Base-by-base conservation (phyloP, 148 eudicot genomes). In the Euryodendron excelsum region DNA sequence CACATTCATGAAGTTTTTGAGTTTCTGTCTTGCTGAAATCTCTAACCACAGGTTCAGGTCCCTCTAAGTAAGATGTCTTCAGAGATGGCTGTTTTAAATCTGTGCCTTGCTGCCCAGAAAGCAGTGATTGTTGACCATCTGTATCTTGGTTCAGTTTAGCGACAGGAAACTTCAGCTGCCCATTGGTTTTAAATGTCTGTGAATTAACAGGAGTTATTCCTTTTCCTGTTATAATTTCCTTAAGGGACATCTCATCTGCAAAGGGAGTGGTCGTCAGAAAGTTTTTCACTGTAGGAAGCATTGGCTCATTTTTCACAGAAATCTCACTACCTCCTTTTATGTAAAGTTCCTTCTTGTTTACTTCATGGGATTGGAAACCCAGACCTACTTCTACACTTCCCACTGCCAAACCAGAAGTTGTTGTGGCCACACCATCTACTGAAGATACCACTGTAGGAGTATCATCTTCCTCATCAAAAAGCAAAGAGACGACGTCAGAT, bases 391-490 rank as follows among this genome's bases (percentile, higher is more conserved):
- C 50, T 39, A 68, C 70, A 69, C 50, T 77, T 76, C 86, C 82
- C 75, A 79, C 83, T 41, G 76, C 74, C 65, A 66, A 69, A 69
- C 18, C 77, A 23, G 69, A 78, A 81, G 77, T 76, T 69, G 45
- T 58, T 52, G 50, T 70, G 33, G 88, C 69, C 64, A 50, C 20
- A 59, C n/a, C 67, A 41, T 75, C 39, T 63, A 79, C 79, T 30
- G 83, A 81, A 59, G 70, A n/a, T 25, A 60, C 70, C 69, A 80
- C 63, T 28, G 41, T 44, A 76, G 90, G 59, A 71, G 75, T 65
- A 60, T 71, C 84, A 65, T 86, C 85, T 80, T 85, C 93, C 78
- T 84, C 89, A 52, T 85, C 84, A 72, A 83, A 81, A 59, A 53
- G 74, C 31, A 81, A 59, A 58, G 82, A 80, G 30, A 67, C 76